Evolutionary conservation across 352 stramenopile genomes (phyloP), one percentile per base, ranked within the genome.

Genomic region (Globisporangium alternatum): DNA sequence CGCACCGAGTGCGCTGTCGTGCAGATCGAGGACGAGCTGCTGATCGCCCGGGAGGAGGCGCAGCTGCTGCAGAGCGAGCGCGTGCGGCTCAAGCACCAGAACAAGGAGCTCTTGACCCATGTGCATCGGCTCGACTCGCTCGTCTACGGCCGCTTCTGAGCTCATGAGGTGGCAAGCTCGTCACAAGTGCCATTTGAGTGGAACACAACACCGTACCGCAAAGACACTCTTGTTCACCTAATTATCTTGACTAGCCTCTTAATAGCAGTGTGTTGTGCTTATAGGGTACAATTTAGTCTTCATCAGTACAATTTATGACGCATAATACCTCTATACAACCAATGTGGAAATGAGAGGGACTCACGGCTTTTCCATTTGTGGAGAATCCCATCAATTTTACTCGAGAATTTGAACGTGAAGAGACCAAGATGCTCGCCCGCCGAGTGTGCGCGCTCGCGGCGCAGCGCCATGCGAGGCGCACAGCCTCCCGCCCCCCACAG

Each of bases 51-150:
- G 1, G 85, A 93, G 56, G 85, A 94, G 55, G 75, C 72, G 7
- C 76, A 88, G 35, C 68, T 92, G n/a, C 65, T 91, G 35, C 72
- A 68, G 10, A 75, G 74, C 48, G 83, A 92, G 59, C 75, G 73
- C 30, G 51, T 77, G 44, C 74, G 85, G 0, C 75, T 94, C 31
- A 78, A 88, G 66, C 76, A 78, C 13, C 82, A 90, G 52, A 93
- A 93, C 72, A 77, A 76, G 55, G 82, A 93, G 65, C 67, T 94
- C 4, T 61, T 84, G 5, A 77, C 80, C 4, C 83, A 92, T 21
- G 83, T 94, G 9, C 81, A 89, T 67, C 81, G 85, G 4, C 77
- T 91, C 41, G 83, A 92, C 58, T 85, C 81, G 17, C 74, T 92
- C 28, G 81, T 92, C 45, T 91, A 92, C 61, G 82, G 82, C 1